Base-by-base conservation (phyloP, 345 rosid genomes). In the Arabis hirsuta region DNA sequence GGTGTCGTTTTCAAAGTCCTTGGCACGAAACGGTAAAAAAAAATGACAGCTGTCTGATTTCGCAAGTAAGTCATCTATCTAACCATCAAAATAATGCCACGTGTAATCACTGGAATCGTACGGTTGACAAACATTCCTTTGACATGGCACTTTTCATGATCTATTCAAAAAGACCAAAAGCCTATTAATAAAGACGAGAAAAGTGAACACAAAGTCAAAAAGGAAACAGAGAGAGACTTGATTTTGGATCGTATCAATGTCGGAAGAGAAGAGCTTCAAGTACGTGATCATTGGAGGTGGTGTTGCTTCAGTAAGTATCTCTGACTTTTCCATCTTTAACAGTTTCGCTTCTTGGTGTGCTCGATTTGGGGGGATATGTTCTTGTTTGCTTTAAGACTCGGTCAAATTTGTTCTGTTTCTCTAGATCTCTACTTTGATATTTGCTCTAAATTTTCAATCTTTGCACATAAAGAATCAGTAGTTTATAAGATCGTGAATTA, bases 231-330 rank as follows among this genome's bases (percentile, higher is more conserved):
- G 39, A 2, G 39, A 36, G 36, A 32, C 36, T 32, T 32, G 7
- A 36, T 34, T 34, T 34, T 34, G 39, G 39, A 29, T 56, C 54
- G 55, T 39, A 44, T 36, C 19, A 76, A 77, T 77, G 80, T 68
- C 80, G 36, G 69, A 71, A 65, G 81, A 70, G 78, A 73, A 73
- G 69, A 67, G 78, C 55, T 78, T 78, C 72, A 73, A 68, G 72
- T 78, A 78, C 14, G 71, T 78, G 72, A 78, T 78, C 73, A n/a
- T 78, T 61, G 81, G 81, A 7, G 81, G 81, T 31, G 81, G 81
- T 24, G 78, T 78, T 34, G 51, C 81, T 42, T 78, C 81, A 65
- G 81, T 77, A 66, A 77, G 80, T 65, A 31, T 34, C 41, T 26
- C 1, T 50, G 42, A 55, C 51, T 52, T 65, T 62, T 55, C 65